These are phyloP conservation scores for Penicillium oxalicum DNA, from an alignment of 2,329 filamentous ascomycete species.

Conservation along the genomic window DNA sequence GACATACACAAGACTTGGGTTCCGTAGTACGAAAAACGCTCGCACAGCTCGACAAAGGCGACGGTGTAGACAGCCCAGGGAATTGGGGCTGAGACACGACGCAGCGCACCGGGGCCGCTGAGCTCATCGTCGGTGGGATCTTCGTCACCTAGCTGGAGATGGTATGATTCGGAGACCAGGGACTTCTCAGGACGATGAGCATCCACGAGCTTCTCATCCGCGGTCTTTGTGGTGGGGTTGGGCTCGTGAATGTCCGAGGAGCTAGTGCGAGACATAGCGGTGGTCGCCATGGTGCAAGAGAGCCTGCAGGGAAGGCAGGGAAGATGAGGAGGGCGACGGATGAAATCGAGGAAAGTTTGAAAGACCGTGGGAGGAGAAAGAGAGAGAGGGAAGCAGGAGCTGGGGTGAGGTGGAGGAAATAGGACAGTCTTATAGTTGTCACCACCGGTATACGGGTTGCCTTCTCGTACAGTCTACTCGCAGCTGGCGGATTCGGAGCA, in stretches of 20 bases:
- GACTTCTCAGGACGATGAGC: conserved; percentile 8
- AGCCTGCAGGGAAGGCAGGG: background rate
- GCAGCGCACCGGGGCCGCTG: conserved; percentile 16
- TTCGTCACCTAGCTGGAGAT: conserved; percentile 11
- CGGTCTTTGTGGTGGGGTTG: background rate
- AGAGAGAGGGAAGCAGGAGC: background rate
- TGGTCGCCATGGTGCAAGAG: conserved; percentile 5
- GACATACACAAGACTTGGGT: conserved; percentile 31
- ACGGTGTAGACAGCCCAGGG: conserved; percentile 63
- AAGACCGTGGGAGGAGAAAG: background rate
- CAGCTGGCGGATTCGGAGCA: background rate
- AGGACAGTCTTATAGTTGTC: conserved; percentile 2
- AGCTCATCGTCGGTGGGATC: conserved; percentile 28
- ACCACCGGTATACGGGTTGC: background rate
- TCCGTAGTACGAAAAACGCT: conserved; percentile 74
- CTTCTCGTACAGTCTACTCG: background rate
- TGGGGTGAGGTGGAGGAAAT: background rate
- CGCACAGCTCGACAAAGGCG: conserved; percentile 67
- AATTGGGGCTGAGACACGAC: conserved; percentile 18
- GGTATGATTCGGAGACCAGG: conserved; percentile 10
- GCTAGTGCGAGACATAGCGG: background rate
- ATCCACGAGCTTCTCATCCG: background rate
- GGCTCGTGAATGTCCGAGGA: conserved; percentile 11
- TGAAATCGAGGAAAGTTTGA: background rate
- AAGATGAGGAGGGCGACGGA: background rate